Evolutionary conservation across 352 stramenopile genomes (phyloP).

Genomic region (Elongisporangium prolatum): DNA sequence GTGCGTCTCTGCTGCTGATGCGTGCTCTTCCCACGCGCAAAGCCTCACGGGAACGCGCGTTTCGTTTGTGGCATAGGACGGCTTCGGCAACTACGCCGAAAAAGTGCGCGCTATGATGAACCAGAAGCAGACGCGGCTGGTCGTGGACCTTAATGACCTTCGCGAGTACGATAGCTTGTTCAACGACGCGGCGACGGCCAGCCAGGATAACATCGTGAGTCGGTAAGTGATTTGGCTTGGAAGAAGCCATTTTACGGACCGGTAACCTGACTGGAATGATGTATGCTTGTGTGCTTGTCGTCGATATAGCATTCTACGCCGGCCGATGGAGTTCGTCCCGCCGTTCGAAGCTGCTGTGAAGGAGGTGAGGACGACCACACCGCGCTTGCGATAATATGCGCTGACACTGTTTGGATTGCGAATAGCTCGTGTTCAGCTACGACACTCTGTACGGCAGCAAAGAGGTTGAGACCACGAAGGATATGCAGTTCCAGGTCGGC

Average conservation of each 20-base stretch:
- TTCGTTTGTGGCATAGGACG: slow-evolving; percentile 26
- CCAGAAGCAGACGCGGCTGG: slow-evolving; percentile 62
- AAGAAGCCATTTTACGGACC: too few species aligned
- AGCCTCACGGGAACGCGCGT: background rate
- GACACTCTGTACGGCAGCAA: slow-evolving; percentile 80
- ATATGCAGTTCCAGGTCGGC: slow-evolving; percentile 85
- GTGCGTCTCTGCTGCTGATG: slow-evolving; percentile 22
- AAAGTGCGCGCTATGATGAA: slow-evolving; percentile 83
- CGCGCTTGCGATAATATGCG: too few species aligned
- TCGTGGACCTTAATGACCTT: slow-evolving; percentile 90
- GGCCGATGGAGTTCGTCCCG: slow-evolving; percentile 79
- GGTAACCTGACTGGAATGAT: background rate
- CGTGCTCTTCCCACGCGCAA: background rate
- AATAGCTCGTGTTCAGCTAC: slow-evolving; percentile 68
- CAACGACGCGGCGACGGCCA: slow-evolving; percentile 43
- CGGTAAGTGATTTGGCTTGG: slow-evolving; percentile 10
- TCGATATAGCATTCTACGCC: slow-evolving; percentile 57
- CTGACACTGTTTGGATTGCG: background rate
- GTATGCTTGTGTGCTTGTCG: slow-evolving; percentile 2
- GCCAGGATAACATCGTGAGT: slow-evolving; percentile 76
- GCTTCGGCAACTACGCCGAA: slow-evolving; percentile 72
- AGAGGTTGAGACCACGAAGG: slow-evolving; percentile 56
- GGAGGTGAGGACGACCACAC: slow-evolving; percentile 20
- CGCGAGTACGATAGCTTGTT: slow-evolving; percentile 88
- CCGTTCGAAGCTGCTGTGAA: slow-evolving; percentile 83